phyloP scores from a whole-genome alignment of 2,329 filamentous ascomycete species.

The Aspergillus hortae region DNA sequence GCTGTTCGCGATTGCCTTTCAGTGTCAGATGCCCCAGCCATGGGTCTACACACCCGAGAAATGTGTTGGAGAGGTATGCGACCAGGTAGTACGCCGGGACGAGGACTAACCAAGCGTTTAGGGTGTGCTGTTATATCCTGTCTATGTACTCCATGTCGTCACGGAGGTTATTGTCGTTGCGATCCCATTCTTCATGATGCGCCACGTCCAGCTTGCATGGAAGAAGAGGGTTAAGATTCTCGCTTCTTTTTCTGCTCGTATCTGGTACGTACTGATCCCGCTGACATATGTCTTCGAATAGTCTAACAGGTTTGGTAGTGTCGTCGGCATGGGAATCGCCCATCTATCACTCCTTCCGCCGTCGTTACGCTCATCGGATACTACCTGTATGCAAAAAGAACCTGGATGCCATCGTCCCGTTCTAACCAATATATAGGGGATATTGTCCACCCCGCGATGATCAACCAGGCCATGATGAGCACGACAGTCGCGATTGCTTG shows the following conservation, averaged over 20 bases:
- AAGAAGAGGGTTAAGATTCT: constrained; percentile 19
- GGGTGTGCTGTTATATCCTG: constrained; percentile 18
- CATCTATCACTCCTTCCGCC: constrained; percentile 15
- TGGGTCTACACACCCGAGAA: constrained; percentile 17
- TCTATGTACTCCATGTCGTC: constrained; percentile 15
- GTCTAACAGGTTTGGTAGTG: constrained; percentile 4
- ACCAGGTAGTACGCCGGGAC: no score
- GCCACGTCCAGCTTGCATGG: constrained; percentile 19
- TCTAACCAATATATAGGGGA: constrained; percentile 14
- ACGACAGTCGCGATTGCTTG: constrained; percentile 21
- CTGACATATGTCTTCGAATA: background rate
- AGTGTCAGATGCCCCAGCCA: constrained; percentile 16
- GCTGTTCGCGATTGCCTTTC: constrained; percentile 20
- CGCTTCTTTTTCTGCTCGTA: constrained; percentile 15
- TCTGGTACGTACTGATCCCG: constrained; percentile 7
- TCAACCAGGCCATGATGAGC: constrained; percentile 22
- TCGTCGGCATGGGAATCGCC: constrained; percentile 13
- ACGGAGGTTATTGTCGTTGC: constrained; percentile 16
- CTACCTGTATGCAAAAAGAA: constrained; percentile 14
- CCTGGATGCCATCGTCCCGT: background rate
- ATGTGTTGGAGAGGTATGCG: constrained; percentile 15
- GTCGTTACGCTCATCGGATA: constrained; percentile 14
- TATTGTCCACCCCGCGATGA: constrained; percentile 12
- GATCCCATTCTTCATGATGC: constrained; percentile 23
- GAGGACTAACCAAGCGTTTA: background rate